phyloP scores from a whole-genome alignment of 2,329 filamentous ascomycete species.

The Tolypocladium capitatum region DNA sequence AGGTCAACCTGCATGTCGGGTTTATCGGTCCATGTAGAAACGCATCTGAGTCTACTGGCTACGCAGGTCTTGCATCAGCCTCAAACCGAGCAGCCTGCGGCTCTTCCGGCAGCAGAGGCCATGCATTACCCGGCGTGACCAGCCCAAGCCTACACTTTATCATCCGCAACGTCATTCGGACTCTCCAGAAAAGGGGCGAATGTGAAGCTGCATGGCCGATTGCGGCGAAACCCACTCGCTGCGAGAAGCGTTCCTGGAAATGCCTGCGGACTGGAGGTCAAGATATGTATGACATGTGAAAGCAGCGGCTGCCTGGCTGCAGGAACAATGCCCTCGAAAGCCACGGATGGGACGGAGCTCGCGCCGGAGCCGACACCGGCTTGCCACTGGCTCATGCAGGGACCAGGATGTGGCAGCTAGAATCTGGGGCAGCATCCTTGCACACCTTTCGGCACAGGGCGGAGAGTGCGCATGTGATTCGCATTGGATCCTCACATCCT shows the following conservation, averaged over 20 bases:
- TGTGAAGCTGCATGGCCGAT: neutral
- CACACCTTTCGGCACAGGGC: neutral
- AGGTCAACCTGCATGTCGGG: neutral
- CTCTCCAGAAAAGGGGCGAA: neutral
- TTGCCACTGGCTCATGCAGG: neutral
- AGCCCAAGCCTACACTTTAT: neutral
- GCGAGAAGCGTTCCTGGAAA: neutral
- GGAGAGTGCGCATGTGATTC: slow-evolving; percentile 1
- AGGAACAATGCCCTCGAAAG: neutral
- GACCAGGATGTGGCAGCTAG: neutral
- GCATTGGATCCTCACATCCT: neutral
- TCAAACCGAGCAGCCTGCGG: neutral
- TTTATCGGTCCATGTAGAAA: neutral
- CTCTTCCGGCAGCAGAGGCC: neutral
- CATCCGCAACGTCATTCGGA: neutral
- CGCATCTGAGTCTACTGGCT: neutral
- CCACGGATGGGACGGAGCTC: neutral
- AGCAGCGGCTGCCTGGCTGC: neutral
- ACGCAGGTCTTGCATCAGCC: neutral
- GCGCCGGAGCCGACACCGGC: neutral
- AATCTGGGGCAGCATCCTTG: neutral
- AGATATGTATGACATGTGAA: neutral
- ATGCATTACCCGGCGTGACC: neutral
- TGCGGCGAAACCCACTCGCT: neutral
- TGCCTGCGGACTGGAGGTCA: neutral